phyloP scores from a whole-genome alignment of 2,329 filamentous ascomycete genomes.

The Aureobasidium pullulans region DNA sequence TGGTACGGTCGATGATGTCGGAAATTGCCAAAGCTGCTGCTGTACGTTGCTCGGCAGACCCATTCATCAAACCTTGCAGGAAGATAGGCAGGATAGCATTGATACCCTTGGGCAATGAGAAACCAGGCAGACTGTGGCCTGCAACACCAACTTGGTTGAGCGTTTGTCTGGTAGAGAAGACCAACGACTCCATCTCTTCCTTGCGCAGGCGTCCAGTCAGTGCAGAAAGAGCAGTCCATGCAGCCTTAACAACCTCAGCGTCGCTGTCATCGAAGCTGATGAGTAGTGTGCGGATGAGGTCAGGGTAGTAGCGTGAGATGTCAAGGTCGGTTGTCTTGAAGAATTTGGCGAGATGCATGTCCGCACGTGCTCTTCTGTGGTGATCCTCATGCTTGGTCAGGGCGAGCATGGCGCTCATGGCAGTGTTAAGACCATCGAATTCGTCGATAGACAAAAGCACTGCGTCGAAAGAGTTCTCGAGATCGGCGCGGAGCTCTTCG shows the following conservation, averaged over 20 bases:
- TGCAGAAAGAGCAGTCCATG: conserved; percentile 79
- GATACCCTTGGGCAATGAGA: conserved; percentile 89
- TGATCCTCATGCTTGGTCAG: conserved; percentile 93
- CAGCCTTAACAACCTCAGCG: conserved; percentile 72
- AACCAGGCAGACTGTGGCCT: conserved; percentile 78
- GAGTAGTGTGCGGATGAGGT: conserved; percentile 83
- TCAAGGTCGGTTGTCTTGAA: conserved; percentile 74
- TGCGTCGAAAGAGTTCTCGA: conserved; percentile 76
- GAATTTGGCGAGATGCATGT: conserved; percentile 75
- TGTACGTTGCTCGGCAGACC: conserved; percentile 82
- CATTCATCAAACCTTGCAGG: conserved; percentile 95
- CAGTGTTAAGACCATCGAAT: conserved; percentile 87
- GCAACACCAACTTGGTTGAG: conserved; percentile 83
- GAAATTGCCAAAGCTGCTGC: conserved; percentile 89
- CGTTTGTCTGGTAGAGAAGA: conserved; percentile 76
- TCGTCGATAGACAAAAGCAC: conserved; percentile 91
- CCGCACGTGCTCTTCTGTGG: conserved; percentile 68
- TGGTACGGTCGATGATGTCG: conserved; percentile 90
- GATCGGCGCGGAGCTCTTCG: conserved; percentile 63
- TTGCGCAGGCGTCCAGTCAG: conserved; percentile 87
- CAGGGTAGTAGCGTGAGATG: conserved; percentile 92
- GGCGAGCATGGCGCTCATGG: conserved; percentile 86
- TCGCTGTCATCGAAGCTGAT: conserved; percentile 90
- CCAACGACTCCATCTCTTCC: conserved; percentile 95
- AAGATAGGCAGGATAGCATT: conserved; percentile 95